These are phyloP conservation scores for Periconia sp. DNA, from an alignment of 2,329 filamentous ascomycete genomes.

Conservation along the genomic window DNA sequence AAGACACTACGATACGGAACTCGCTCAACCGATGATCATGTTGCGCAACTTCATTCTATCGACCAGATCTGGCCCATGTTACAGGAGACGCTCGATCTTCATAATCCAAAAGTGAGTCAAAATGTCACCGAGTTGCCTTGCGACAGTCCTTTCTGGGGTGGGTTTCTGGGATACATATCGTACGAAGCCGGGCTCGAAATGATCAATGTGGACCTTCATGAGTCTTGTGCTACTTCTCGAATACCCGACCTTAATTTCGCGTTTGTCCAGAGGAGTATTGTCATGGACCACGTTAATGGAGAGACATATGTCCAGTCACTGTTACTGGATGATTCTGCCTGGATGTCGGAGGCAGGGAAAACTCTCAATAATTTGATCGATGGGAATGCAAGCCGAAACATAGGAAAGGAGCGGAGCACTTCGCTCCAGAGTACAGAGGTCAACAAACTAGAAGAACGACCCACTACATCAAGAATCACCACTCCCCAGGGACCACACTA, in stretches of 20 bases:
- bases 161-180: constrained; percentile 79
- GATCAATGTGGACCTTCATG: constrained; percentile 53
- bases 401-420: not conserved
- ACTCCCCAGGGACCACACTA: constrained; percentile 51
- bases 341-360: constrained; percentile 49
- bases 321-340: constrained; percentile 39
- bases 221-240: constrained; percentile 6
- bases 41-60: constrained; percentile 10
- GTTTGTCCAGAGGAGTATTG: constrained; percentile 75
- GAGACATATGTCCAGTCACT: constrained; percentile 69
- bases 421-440: constrained; percentile 3
- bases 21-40: not conserved
- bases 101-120: constrained; percentile 3
- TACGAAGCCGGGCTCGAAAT: constrained; percentile 77
- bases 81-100: constrained; percentile 7
- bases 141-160: constrained; percentile 70
- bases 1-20: constrained; percentile 8
- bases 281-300: constrained; percentile 70
- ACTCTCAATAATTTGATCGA: not conserved
- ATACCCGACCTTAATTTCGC: constrained; percentile 68
- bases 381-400: not conserved
- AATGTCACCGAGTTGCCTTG: not conserved
- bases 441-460: constrained; percentile 5
- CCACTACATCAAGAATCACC: constrained; percentile 2
- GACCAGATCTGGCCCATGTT: constrained; percentile 15